Percentiles rank a stretch among this genome's conserved stretches.
Conservation (phyloP, 2,329 filamentous ascomycete genomes). For the Sarocladium oryzae region DNA sequence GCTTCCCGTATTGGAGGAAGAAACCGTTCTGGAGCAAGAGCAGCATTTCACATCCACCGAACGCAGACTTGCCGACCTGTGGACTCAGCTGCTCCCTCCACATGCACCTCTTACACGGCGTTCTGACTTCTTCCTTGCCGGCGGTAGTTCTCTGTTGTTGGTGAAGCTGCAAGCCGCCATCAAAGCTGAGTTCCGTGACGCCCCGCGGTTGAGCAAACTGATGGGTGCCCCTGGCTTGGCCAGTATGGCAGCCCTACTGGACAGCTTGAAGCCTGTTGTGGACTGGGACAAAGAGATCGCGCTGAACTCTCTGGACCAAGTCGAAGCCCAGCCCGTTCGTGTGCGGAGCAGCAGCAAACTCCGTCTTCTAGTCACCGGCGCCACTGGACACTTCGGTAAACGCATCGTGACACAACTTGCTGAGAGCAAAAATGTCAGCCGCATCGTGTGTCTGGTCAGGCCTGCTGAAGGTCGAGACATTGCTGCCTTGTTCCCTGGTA, state of each 20-base stretch:
- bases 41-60: background rate
- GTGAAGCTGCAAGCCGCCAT: background rate
- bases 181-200: background rate
- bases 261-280: background rate
- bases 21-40: background rate
- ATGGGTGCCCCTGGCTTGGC: background rate
- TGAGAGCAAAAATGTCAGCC: background rate
- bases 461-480: background rate
- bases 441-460: background rate
- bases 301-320: too few species aligned
- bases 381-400: background rate
- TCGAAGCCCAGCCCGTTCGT: background rate
- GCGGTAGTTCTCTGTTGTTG: constrained; percentile 6
- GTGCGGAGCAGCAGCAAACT: background rate
- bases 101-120: background rate
- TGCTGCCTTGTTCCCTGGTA: background rate
- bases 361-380: background rate
- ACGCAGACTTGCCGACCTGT: background rate
- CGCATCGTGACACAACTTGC: background rate
- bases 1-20: background rate
- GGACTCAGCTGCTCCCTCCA: background rate
- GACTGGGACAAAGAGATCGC: background rate
- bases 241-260: background rate
- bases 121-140: constrained; percentile 7
- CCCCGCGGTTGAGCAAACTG: background rate